Base-by-base conservation (phyloP, 2,329 filamentous ascomycete genomes). In the Biscogniauxia sp. region DNA sequence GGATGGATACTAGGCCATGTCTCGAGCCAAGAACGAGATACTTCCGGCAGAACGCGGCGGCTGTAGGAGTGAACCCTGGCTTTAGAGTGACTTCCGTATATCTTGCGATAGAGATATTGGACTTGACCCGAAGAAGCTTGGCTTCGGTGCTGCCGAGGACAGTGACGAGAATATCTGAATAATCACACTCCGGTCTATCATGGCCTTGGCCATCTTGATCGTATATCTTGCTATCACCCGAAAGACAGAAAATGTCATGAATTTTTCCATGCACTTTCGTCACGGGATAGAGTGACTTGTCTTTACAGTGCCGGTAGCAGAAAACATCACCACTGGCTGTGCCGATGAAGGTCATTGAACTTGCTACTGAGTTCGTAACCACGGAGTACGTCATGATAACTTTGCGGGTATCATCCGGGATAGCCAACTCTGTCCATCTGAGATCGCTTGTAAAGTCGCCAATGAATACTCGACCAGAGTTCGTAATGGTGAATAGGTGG, bases 401-500 rank as follows among this genome's bases (percentile, higher is more conserved):
- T 2, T 67, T 67, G 2, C 70, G 69, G 1, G 76, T 66, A 0
- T 69, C 61, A 1, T 76, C 73, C 0, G 77, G 68, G 0, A 80
- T 63, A 0, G 66, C 54, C 0, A 84, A 64, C 49, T 80, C 78
- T 6, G 72, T 67, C 84, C 84, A 86, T 0, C 63, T 55, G 2
- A 75, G 59, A 2, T 65, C 51, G 6, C 64, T 56, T 3, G 52
- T 62, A 45, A 83, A 73, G 0, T 72, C 69, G 1, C 80, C 81
- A 0, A 83, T 64, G 4, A 89, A 76, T 0, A 91, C 70, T 19
- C 82, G 80, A 0, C 90, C 90, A 41, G 83, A 82, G 0, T 82
- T 86, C 0, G 87, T 88, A 0, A 80, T 82, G 3, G 84, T 77
- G 19, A 92, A 72, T 2, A 91, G 69, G 1, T 76, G 72, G 3